Percentiles rank a stretch among this genome's conserved stretches.
These are phyloP conservation scores for Tulasnella sp. DNA, from an alignment of 768 basidiomycete species.

Conservation along the genomic window DNA sequence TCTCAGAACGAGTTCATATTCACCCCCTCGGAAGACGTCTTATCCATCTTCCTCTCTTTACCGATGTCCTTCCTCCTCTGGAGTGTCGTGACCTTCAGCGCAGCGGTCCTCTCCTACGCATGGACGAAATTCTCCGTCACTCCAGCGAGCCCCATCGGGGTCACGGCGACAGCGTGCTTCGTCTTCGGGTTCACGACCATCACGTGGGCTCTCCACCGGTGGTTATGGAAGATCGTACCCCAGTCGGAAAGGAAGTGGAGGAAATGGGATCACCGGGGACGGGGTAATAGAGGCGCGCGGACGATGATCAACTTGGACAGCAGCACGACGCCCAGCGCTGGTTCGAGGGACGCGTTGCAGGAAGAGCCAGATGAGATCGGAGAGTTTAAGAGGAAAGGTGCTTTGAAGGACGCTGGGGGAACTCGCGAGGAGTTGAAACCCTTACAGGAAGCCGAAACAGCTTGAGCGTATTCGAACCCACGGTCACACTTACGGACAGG, in stretches of 20 bases:
- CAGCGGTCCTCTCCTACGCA: conserved; percentile 5
- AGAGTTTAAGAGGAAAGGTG: background rate
- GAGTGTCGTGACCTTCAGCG: conserved; percentile 6
- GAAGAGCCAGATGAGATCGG: background rate
- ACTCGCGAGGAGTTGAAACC: background rate
- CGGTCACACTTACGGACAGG: background rate
- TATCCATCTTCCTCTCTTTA: conserved; percentile 5
- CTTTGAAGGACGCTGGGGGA: background rate
- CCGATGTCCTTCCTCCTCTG: conserved; percentile 9
- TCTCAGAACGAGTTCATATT: conserved; percentile 12
- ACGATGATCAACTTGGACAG: background rate
- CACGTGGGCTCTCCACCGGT: background rate
- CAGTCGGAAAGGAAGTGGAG: background rate
- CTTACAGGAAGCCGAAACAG: background rate
- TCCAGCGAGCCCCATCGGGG: background rate
- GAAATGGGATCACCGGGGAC: background rate
- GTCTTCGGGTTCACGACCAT: background rate
- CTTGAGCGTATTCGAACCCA: background rate
- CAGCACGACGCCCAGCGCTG: background rate
- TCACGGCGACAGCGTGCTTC: background rate
- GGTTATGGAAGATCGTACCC: background rate
- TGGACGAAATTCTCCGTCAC: background rate
- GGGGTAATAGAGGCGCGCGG: background rate
- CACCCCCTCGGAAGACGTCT: conserved; percentile 6
- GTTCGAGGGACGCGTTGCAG: background rate